These are phyloP conservation scores for Cercospora berteroae DNA, from an alignment of 2,329 filamentous ascomycete genomes.

Conservation along the genomic window DNA sequence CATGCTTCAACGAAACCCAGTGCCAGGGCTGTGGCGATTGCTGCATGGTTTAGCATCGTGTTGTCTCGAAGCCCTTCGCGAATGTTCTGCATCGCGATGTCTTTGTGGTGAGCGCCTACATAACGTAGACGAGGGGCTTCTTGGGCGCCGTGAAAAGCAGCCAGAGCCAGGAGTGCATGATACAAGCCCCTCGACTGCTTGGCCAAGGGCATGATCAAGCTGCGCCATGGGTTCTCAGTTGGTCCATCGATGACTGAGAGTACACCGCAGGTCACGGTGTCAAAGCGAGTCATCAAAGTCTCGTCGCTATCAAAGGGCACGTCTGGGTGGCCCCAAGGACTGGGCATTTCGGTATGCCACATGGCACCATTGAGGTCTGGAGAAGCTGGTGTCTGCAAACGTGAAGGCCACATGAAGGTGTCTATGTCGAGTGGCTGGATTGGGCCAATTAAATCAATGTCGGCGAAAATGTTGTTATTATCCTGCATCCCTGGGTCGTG, in stretches of 20 bases:
- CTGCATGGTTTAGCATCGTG: slow-evolving; percentile 63
- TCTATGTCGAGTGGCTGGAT: slow-evolving; percentile 19
- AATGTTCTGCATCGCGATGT: slow-evolving; percentile 60
- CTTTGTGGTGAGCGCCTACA: slow-evolving; percentile 67
- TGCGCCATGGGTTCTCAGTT: slow-evolving; percentile 70
- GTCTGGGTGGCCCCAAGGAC: slow-evolving; percentile 28
- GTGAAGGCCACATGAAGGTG: slow-evolving; percentile 21
- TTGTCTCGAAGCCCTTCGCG: slow-evolving; percentile 55
- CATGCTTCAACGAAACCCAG: slow-evolving; percentile 69
- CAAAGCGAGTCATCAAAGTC: slow-evolving; percentile 62
- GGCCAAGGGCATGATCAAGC: slow-evolving; percentile 66
- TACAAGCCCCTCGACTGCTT: slow-evolving; percentile 63
- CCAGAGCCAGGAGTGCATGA: slow-evolving; percentile 67
- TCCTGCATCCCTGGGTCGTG: slow-evolving; percentile 26
- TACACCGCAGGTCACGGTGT: slow-evolving; percentile 66
- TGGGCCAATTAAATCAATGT: slow-evolving; percentile 22
- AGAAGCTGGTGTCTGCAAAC: slow-evolving; percentile 20
- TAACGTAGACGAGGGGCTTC: slow-evolving; percentile 58
- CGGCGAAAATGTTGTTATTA: slow-evolving; percentile 19
- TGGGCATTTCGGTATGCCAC: slow-evolving; percentile 2
- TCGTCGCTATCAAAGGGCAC: slow-evolving; percentile 50
- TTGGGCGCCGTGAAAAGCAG: slow-evolving; percentile 65
- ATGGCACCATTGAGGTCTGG: slow-evolving; percentile 5
- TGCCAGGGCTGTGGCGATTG: slow-evolving; percentile 67
- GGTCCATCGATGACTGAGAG: slow-evolving; percentile 68